Base-by-base conservation (phyloP, 306 rosid species). In the Astragalus glycyphyllos region DNA sequence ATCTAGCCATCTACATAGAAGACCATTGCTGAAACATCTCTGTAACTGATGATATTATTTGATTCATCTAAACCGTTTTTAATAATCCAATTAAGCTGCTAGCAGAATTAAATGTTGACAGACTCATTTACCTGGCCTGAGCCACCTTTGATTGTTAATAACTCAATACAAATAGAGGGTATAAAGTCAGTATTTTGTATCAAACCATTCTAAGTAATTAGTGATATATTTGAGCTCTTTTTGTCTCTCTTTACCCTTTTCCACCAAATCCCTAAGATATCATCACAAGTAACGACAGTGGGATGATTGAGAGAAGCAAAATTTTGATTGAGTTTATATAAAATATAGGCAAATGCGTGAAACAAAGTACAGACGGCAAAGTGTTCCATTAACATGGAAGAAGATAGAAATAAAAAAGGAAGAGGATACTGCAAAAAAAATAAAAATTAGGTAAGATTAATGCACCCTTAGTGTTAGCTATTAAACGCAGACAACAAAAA, bases 401-500 rank as follows among this genome's bases (percentile, higher is more conserved):
- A 29, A 38, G 37, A 57, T 23, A 5, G n/a, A 55, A 38, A 56
- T 62, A n/a, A 16, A 71, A 45, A 69, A 17, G 23, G 2, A 20
- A n/a, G 17, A 58, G n/a, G 11, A 6, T 0, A 7, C 32, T 2
- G n/a, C 5, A 51, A n/a, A 35, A 23, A 29, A 26, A 26, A 2
- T 34, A 12, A 77, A 42, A 7, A 45, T 1, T 4, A 5, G 44
- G 68, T 2, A 58, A n/a, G 16, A 37, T 60, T 32, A 53, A 31
- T 38, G 72, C 70, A 31, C 23, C 5, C 35, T 61, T 20, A 31
- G 15, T 3, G 26, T 61, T 20, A 66, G 14, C 45, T 23, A 15
- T 38, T 50, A 71, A 68, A 66, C 7, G 8, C 8, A 23, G 41
- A 67, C 56, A 58, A 72, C 55, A 61, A 65, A 69, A 32, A 72